A percentile compares a stretch with the other conserved stretches of the same genome.
phyloP scores from a whole-genome alignment of 805 yeast genomes.

The Saturnispora saitoi region DNA sequence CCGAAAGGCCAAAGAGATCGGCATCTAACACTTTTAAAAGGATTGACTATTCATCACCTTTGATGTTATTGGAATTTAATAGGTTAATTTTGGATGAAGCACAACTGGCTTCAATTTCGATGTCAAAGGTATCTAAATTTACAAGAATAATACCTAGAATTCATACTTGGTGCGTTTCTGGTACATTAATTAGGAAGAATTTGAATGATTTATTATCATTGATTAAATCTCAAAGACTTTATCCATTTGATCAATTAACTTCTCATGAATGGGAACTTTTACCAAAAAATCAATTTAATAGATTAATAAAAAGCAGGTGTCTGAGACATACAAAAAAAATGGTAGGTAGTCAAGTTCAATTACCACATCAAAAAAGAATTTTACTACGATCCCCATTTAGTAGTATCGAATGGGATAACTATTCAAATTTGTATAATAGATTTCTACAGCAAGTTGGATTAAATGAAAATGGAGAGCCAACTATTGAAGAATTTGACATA shows the following conservation, averaged over 20 bases:
- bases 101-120: slow-evolving; percentile 75
- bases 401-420: slow-evolving; percentile 78
- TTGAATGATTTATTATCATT: slow-evolving; percentile 64
- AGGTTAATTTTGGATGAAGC: slow-evolving; percentile 89
- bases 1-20: slow-evolving; percentile 39
- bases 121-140: slow-evolving; percentile 70
- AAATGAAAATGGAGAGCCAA: slow-evolving; percentile 42
- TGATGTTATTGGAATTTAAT: slow-evolving; percentile 79
- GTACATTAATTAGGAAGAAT: slow-evolving; percentile 75
- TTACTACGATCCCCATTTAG: slow-evolving; percentile 68
- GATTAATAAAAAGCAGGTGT: slow-evolving; percentile 47
- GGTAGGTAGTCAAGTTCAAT: slow-evolving; percentile 65
- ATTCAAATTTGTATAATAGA: slow-evolving; percentile 52
- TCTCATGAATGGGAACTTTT: slow-evolving; percentile 25
- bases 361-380: slow-evolving; percentile 73
- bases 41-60: slow-evolving; percentile 67
- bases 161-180: slow-evolving; percentile 97
- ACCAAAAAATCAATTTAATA: slow-evolving; percentile 33
- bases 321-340: slow-evolving; percentile 78
- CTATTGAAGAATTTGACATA: slow-evolving; percentile 41
- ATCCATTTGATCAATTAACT: slow-evolving; percentile 46
- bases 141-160: slow-evolving; percentile 72
- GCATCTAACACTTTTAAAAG: slow-evolving; percentile 24
- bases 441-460: slow-evolving; percentile 52
- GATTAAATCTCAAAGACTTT: slow-evolving; percentile 52